Evolutionary conservation across 2,329 filamentous ascomycete genomes (phyloP).

Genomic region (Fusarium oligoseptatum): DNA sequence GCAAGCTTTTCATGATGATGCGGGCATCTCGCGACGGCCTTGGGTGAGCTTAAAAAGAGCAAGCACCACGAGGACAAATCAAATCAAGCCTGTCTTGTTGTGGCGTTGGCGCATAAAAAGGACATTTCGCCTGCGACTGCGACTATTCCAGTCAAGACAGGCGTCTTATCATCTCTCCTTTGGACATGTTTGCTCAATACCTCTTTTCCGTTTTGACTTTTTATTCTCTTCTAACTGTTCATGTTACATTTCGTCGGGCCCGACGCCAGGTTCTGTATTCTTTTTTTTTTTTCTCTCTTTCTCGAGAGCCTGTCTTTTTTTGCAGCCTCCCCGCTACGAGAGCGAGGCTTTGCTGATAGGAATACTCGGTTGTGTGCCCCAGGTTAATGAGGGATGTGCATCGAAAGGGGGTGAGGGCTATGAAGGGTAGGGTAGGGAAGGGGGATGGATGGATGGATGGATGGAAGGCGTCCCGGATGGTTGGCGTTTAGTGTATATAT

Average conservation of each 20-base stretch:
- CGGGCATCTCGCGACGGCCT: slow-evolving; percentile 47
- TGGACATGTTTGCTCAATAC: slow-evolving; percentile 36
- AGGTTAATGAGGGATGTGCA: slow-evolving; percentile 37
- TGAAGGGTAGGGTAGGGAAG: slow-evolving; percentile 31
- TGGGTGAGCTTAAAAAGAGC: slow-evolving; percentile 39
- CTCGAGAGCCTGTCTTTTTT: slow-evolving; percentile 3
- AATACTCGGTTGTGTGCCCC: slow-evolving; percentile 29
- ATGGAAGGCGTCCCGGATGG: slow-evolving; percentile 35
- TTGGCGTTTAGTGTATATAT: slow-evolving; percentile 45
- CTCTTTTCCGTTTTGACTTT: slow-evolving; percentile 8
- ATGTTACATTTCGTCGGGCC: slow-evolving; percentile 38
- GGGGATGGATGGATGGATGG: slow-evolving; percentile 24
- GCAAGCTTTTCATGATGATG: slow-evolving; percentile 48
- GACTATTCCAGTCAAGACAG: slow-evolving; percentile 22
- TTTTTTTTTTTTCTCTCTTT: slow-evolving; percentile 13
- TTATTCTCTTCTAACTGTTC: slow-evolving; percentile 22
- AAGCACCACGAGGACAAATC: slow-evolving; percentile 22
- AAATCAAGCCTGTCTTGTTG: slow-evolving; percentile 16
- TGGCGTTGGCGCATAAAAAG: slow-evolving; percentile 31
- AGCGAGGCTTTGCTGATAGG: slow-evolving; percentile 22
- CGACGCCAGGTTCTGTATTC: slow-evolving; percentile 40
- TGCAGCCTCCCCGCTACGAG: slow-evolving; percentile 8
- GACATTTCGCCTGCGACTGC: slow-evolving; percentile 16
- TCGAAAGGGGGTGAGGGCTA: slow-evolving; percentile 30
- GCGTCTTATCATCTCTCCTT: slow-evolving; percentile 27